Conservation (phyloP, 1,284 basidiomycete genomes). For the Cutaneotrichosporon sp. region DNA sequence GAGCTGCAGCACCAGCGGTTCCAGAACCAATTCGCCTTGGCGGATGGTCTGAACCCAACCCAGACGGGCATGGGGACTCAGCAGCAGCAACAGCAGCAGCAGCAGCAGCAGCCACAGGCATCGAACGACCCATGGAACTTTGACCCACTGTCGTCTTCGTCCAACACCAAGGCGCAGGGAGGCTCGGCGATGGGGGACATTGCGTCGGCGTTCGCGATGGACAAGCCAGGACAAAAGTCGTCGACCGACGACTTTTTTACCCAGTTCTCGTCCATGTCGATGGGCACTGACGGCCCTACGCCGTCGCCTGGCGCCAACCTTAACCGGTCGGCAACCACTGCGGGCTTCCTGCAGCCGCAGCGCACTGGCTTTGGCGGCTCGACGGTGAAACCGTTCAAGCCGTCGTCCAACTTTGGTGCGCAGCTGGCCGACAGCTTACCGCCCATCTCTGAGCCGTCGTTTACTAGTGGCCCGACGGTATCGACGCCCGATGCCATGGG, state of each 20-base stretch:
- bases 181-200: constrained; percentile 36
- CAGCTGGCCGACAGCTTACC: constrained; percentile 71
- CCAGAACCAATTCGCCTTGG: constrained; percentile 15
- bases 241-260: constrained; percentile 28
- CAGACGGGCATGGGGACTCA: not conserved
- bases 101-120: not conserved
- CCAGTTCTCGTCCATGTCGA: constrained; percentile 23
- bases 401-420: constrained; percentile 79
- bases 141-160: not conserved
- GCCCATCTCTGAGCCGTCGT: constrained; percentile 44
- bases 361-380: constrained; percentile 69
- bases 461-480: not conserved
- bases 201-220: constrained; percentile 41
- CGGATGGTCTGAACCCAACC: constrained; percentile 9
- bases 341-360: constrained; percentile 59
- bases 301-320: constrained; percentile 1
- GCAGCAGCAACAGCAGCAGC: constrained; percentile 8
- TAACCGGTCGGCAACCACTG: constrained; percentile 4
- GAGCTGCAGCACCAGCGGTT: constrained; percentile 61
- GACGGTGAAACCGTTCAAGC: constrained; percentile 78
- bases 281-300: not conserved
- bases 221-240: constrained; percentile 7
- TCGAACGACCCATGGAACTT: constrained; percentile 3
- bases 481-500: not conserved
- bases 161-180: not conserved